A percentile compares a stretch with the other conserved stretches of the same genome.
phyloP scores from a whole-genome alignment of 2,329 filamentous ascomycete genomes.

The Elsinoe batatas region DNA sequence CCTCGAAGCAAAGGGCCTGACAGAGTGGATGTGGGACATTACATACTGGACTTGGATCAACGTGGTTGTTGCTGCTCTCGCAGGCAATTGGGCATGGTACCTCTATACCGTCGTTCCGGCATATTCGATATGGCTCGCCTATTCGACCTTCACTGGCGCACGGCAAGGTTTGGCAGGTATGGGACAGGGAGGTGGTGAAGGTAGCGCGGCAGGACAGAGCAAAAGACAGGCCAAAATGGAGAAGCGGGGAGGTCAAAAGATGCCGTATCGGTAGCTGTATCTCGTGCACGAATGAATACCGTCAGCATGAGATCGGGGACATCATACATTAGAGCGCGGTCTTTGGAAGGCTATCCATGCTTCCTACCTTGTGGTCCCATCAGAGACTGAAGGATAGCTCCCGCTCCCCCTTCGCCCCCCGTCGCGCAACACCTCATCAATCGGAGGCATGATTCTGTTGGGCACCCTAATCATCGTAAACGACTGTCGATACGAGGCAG shows the following conservation, averaged over 20 bases:
- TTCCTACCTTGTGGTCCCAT: not conserved
- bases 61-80: slow-evolving; percentile 58
- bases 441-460: not conserved
- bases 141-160: slow-evolving; percentile 37
- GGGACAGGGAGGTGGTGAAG: slow-evolving; percentile 25
- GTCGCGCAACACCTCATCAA: not conserved
- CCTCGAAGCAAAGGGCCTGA: slow-evolving; percentile 74
- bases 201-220: slow-evolving; percentile 26
- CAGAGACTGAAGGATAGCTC: not conserved
- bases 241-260: slow-evolving; percentile 41
- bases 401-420: not conserved
- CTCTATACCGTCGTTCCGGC: slow-evolving; percentile 42
- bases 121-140: slow-evolving; percentile 38
- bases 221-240: slow-evolving; percentile 44
- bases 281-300: not conserved
- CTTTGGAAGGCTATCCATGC: not conserved
- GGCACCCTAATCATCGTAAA: not conserved
- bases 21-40: slow-evolving; percentile 97
- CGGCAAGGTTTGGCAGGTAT: slow-evolving; percentile 33
- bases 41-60: slow-evolving; percentile 89
- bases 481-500: not conserved
- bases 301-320: no score
- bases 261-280: slow-evolving; percentile 35
- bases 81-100: slow-evolving; percentile 74
- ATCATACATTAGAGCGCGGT: not conserved